Evolutionary conservation across 768 basidiomycete genomes (phyloP), one percentile per base, ranked within the genome.

Genomic region (Leccinum olivaceopallidum): DNA sequence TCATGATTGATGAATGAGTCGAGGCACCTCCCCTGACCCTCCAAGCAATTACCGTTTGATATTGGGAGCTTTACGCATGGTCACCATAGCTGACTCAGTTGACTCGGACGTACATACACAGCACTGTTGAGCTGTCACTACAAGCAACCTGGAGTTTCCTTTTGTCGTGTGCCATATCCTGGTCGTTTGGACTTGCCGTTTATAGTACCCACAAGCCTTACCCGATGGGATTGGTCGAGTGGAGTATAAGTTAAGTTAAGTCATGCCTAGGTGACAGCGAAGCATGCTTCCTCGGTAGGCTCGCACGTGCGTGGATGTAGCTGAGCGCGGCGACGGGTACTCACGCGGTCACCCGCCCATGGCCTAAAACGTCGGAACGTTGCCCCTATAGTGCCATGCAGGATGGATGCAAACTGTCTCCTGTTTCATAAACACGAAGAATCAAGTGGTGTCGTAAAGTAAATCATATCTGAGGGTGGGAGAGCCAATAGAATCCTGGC

Each of bases 1-100:
- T 71, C 71, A 20, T 74, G 28, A 67, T 56, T 10, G 16, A 60
- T 52, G n/a, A n/a, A 36, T 10, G 49, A 50, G 24, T 28, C 16
- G 34, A 24, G 52, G 55, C 24, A 4, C 37, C 39, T 36, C 53
- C 18, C n/a, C 13, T 28, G 18, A 44, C 24, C 5, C 50, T 48
- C 36, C 24, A 9, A 14, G 50, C 22, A 55, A 60, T 30, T 14
- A 44, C 54, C 42, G 14, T 26, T 53, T 42, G 47, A 55, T 36
- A n/a, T 9, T 26, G 47, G 59, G 60, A 59, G 34, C 42, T 28
- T 53, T 16, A 55, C n/a, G 34, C 6, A 26, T 56, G 53, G 56
- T 50, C 20, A 32, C 18, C 20, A 34, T 10, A 22, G 52, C 37
- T 28, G 37, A 5, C 53, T 20, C 32, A 42, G 48, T 48, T 8